These are phyloP conservation scores for Endocarpon pusillum DNA, from an alignment of 495 filamentous ascomycete genomes.

Conservation along the genomic window DNA sequence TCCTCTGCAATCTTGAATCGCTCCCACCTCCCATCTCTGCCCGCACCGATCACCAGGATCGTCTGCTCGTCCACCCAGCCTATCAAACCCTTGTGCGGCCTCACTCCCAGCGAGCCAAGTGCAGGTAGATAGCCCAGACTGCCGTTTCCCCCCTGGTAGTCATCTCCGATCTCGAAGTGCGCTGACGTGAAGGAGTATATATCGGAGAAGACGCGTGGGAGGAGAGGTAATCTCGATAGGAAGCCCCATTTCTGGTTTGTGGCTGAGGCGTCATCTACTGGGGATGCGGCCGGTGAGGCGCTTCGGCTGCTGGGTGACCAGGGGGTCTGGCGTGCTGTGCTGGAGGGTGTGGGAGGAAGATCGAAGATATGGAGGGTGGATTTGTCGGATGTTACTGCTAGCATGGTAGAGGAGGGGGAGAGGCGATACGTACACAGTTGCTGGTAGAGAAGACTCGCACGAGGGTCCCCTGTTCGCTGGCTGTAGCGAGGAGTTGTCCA, in stretches of 20 bases:
- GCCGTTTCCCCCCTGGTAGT: constrained; percentile 28
- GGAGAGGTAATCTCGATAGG: constrained; percentile 56
- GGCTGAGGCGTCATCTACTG: constrained; percentile 32
- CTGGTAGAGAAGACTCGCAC: constrained; percentile 65
- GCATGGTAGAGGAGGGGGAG: constrained; percentile 55
- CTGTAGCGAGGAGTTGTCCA: constrained; percentile 72
- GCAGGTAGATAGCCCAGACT: constrained; percentile 22
- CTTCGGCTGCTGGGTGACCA: constrained; percentile 17
- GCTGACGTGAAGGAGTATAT: constrained; percentile 60
- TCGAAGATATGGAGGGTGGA: constrained; percentile 90
- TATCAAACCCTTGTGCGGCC: constrained; percentile 56
- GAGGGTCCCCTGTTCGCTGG: constrained; percentile 83
- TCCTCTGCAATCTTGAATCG: constrained; percentile 51
- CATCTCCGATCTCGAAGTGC: constrained; percentile 66
- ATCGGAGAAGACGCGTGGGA: constrained; percentile 69
- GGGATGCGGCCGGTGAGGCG: constrained; percentile 17
- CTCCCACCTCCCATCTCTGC: constrained; percentile 69
- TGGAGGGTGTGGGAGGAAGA: constrained; percentile 34
- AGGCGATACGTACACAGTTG: constrained; percentile 68
- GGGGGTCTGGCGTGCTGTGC: constrained; percentile 9
- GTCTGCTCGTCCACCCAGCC: constrained; percentile 57
- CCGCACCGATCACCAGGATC: constrained; percentile 64
- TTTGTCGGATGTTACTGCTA: constrained; percentile 95
- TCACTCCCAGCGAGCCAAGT: constrained; percentile 30
- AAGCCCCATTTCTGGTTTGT: constrained; percentile 62